Base-by-base conservation (phyloP, 768 basidiomycete genomes). In the Tephrocybe sp. region DNA sequence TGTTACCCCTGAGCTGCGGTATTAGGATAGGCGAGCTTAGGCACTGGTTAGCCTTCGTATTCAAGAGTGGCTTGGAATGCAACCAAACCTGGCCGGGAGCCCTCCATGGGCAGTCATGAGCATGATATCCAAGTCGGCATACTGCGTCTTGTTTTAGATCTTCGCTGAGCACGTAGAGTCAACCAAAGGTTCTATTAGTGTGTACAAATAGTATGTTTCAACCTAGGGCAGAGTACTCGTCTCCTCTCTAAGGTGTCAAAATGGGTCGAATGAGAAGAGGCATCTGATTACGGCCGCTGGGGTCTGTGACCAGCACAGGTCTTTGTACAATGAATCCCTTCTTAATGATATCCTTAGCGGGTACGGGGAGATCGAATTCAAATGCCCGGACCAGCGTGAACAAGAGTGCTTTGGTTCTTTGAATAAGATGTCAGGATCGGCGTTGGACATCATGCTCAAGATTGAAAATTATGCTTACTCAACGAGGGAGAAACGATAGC, bases 401-500 rank as follows among this genome's bases (percentile, higher is more conserved):
- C 0, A 83, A 51, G 4, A 74, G 58, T 2, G 66, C 70, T 48
- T 75, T 75, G 58, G 62, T 65, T 51, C 70, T 72, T 25, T 7
- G 18, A 37, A 20, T 4, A 17, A 36, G 28, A 41, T 37, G 23
- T 33, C 18, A 36, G 4, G 4, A 4, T 36, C 15, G 34, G 7
- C 4, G 34, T 36, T 14, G 15, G 34, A 15, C 34, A 8, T 4
- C 34, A 15, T 5, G 15, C 15, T 36, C 9, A 12, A 15, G 15
- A 4, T 36, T 6, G 28, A 12, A 30, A 36, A n/a, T 12, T 4
- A 15, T 36, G 34, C 77, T 50, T 40, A 79, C 79, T 79, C 79
- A 24, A 75, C 65, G 18, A 86, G 63, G 12, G 86, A 73, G 61
- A 86, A 87, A 3, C 80, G 76, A 60, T 79, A 86, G 0, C 84